phyloP scores from a whole-genome alignment of 2,329 filamentous ascomycete genomes.

The Cytospora mali region DNA sequence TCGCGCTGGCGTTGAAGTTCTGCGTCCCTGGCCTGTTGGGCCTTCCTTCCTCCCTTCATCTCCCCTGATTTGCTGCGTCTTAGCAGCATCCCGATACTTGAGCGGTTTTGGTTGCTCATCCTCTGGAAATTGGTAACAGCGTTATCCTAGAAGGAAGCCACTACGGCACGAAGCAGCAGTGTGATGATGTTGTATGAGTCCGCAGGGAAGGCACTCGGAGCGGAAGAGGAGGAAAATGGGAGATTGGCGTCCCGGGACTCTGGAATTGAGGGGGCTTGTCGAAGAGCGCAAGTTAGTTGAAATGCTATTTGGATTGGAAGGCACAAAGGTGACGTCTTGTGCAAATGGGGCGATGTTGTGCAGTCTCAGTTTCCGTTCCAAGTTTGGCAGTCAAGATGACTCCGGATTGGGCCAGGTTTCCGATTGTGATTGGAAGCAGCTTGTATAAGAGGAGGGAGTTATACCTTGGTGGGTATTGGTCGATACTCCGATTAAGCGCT shows the following conservation, averaged over 20 bases:
- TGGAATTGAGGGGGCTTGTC: slow-evolving; percentile 7
- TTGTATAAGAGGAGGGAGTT: background rate
- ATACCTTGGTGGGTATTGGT: slow-evolving; percentile 9
- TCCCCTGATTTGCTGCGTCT: slow-evolving; percentile 70
- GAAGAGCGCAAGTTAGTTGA: slow-evolving; percentile 10
- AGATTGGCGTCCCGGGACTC: slow-evolving; percentile 3
- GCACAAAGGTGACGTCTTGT: slow-evolving; percentile 8
- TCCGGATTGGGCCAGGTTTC: background rate
- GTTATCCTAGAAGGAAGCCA: slow-evolving; percentile 30
- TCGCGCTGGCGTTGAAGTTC: slow-evolving; percentile 56
- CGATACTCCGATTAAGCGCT: background rate
- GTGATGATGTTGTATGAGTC: slow-evolving; percentile 30
- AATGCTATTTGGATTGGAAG: slow-evolving; percentile 3
- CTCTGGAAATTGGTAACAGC: slow-evolving; percentile 4
- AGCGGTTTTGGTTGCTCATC: slow-evolving; percentile 44
- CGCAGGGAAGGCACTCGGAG: slow-evolving; percentile 24
- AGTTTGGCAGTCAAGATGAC: background rate
- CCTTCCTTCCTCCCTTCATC: slow-evolving; percentile 61
- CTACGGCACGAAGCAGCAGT: slow-evolving; percentile 12
- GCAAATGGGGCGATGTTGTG: background rate
- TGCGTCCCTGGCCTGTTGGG: slow-evolving; percentile 58
- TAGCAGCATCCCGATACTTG: slow-evolving; percentile 62
- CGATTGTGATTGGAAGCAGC: background rate
- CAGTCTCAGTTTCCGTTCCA: background rate
- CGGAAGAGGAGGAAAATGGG: background rate